Evolutionary conservation across 1,139 yeast genomes (phyloP).

Genomic region (Candida buenavistaensis): DNA sequence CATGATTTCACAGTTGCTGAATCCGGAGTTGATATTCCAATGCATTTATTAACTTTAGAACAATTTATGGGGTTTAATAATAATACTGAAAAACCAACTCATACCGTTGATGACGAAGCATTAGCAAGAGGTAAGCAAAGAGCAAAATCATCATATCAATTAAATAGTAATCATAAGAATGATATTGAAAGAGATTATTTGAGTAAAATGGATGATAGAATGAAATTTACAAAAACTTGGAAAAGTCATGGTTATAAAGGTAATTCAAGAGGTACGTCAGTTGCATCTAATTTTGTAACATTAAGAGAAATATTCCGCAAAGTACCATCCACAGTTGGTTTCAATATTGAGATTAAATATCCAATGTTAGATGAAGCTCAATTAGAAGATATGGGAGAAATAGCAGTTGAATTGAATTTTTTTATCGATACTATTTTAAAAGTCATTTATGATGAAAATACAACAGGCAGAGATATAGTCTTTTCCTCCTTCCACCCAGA

Average conservation of each 20-base stretch:
- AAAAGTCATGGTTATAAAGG: slow-evolving; percentile 88
- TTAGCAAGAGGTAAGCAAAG: slow-evolving; percentile 40
- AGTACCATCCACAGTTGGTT: slow-evolving; percentile 82
- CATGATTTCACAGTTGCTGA: slow-evolving; percentile 96
- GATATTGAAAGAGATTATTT: slow-evolving; percentile 39
- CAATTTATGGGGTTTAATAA: slow-evolving; percentile 73
- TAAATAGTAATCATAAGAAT: slow-evolving; percentile 33
- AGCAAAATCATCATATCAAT: slow-evolving; percentile 27
- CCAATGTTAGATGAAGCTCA: slow-evolving; percentile 96
- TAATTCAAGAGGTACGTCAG: slow-evolving; percentile 82
- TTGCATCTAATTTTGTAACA: slow-evolving; percentile 91
- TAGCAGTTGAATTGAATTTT: slow-evolving; percentile 79
- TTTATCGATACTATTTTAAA: slow-evolving; percentile 86
- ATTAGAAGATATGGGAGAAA: slow-evolving; percentile 81
- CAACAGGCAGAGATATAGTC: slow-evolving; percentile 79
- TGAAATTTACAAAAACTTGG: slow-evolving; percentile 86
- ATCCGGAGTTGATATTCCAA: slow-evolving; percentile 94
- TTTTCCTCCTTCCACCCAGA: slow-evolving; percentile 97
- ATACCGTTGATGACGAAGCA: slow-evolving; percentile 41
- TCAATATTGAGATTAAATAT: slow-evolving; percentile 91
- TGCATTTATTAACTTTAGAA: slow-evolving; percentile 88
- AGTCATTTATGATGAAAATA: slow-evolving; percentile 73
- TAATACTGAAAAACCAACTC: slow-evolving; percentile 15
- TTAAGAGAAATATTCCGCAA: slow-evolving; percentile 80
- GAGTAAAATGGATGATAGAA: slow-evolving; percentile 56